phyloP scores from a whole-genome alignment of 139 green algal species.

The Desmodesmus armatus region DNA sequence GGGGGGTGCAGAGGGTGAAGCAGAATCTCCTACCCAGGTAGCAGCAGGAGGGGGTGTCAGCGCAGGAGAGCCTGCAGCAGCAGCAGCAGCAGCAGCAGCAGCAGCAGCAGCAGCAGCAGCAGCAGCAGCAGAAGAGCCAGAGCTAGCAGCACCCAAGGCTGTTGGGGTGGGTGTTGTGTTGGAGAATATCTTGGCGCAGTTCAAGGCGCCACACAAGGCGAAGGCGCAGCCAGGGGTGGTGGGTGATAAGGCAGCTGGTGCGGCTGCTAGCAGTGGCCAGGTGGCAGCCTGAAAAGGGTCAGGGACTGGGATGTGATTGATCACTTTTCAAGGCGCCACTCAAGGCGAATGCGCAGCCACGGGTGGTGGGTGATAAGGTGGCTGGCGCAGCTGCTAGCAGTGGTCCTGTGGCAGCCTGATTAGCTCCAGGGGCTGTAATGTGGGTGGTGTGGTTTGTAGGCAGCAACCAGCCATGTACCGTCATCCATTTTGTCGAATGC shows the following conservation, averaged over 20 bases:
- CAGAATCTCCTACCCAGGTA: background rate
- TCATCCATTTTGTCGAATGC: too few species aligned
- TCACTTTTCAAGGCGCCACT: too few species aligned
- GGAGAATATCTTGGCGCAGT: background rate
- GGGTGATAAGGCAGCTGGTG: background rate
- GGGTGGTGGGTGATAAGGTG: background rate
- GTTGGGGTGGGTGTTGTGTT: background rate
- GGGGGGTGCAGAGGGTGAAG: background rate
- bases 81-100: slow-evolving; percentile 1
- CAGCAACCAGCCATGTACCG: too few species aligned
- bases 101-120: background rate
- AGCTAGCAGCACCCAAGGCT: background rate
- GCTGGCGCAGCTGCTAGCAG: background rate
- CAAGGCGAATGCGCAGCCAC: too few species aligned
- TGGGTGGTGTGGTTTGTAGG: background rate
- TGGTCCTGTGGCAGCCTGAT: too few species aligned
- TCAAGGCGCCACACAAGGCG: too few species aligned
- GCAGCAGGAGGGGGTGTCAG: background rate
- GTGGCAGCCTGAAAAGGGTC: too few species aligned
- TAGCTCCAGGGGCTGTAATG: background rate
- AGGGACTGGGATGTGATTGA: background rate
- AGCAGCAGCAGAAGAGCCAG: background rate
- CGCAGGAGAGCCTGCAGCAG: background rate
- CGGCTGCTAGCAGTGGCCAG: too few species aligned
- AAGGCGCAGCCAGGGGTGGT: background rate